Conservation (phyloP, 2,329 filamentous ascomycete genomes). For the Hypoxylon sp. region DNA sequence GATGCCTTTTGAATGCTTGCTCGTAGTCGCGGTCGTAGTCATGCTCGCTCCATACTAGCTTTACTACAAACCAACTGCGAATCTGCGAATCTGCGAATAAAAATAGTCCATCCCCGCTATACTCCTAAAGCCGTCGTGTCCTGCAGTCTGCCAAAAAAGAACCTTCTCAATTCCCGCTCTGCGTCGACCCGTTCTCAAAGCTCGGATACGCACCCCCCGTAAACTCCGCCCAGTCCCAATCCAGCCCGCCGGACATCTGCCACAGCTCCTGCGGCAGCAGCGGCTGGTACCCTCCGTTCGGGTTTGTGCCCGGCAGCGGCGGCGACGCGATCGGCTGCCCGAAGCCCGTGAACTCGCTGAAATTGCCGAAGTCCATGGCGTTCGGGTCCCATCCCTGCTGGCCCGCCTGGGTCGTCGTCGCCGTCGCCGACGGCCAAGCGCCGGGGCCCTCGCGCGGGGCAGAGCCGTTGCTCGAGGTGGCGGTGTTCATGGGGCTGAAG, state of each 20-base stretch:
- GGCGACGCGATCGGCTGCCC: conserved; percentile 54
- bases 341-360: conserved; percentile 64
- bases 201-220: conserved; percentile 75
- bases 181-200: conserved; percentile 71
- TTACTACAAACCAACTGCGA: not conserved
- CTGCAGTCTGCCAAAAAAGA: not conserved
- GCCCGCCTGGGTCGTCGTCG: conserved; percentile 4
- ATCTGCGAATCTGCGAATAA: conserved; percentile 4
- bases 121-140: not conserved
- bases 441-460: conserved; percentile 63
- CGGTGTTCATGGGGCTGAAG: conserved; percentile 59
- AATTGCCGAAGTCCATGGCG: conserved; percentile 61
- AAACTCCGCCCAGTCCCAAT: conserved; percentile 86
- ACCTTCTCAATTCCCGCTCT: conserved; percentile 20
- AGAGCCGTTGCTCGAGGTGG: conserved; percentile 57
- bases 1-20: conserved; percentile 12
- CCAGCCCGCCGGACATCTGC: conserved; percentile 95
- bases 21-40: conserved; percentile 1
- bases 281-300: conserved; percentile 73
- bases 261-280: conserved; percentile 94
- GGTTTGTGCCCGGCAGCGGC: conserved; percentile 27
- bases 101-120: not conserved
- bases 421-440: conserved; percentile 58
- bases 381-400: conserved; percentile 59
- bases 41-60: not conserved